Percentiles rank a stretch among this genome's conserved stretches.
These are phyloP conservation scores for Silene coronaria DNA, from an alignment of 179 eudicot species.

Conservation along the genomic window DNA sequence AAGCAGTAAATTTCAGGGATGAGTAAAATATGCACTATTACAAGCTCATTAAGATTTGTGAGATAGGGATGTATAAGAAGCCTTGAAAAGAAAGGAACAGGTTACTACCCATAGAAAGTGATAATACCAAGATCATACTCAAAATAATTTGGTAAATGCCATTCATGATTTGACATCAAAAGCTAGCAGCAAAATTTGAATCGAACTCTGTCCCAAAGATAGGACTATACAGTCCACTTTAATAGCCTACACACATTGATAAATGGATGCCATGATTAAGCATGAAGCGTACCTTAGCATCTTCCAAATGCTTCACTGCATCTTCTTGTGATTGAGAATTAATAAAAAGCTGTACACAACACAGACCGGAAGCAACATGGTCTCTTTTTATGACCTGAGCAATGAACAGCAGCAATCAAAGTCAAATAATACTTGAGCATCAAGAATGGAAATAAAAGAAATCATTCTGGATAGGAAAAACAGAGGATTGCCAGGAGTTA, in stretches of 20 bases:
- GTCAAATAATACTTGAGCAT: slow-evolving; percentile 1
- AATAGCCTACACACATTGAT: background rate
- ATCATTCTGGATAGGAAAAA: background rate
- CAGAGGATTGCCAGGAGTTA: background rate
- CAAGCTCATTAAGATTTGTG: slow-evolving; percentile 2
- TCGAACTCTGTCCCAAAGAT: background rate
- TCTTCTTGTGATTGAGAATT: slow-evolving; percentile 83
- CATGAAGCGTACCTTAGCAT: slow-evolving; percentile 58
- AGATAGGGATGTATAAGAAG: background rate
- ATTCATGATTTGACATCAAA: background rate
- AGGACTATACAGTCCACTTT: background rate
- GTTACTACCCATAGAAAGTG: background rate
- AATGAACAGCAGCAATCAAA: slow-evolving; percentile 18
- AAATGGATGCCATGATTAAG: background rate
- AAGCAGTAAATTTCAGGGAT: background rate
- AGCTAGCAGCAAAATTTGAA: slow-evolving; percentile 2
- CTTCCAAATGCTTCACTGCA: slow-evolving; percentile 81
- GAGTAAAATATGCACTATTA: background rate
- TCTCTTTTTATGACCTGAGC: slow-evolving; percentile 84
- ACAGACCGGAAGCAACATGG: slow-evolving; percentile 98
- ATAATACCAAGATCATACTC: background rate
- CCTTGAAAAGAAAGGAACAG: background rate
- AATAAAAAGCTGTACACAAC: slow-evolving; percentile 91
- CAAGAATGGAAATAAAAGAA: background rate
- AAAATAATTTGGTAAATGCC: background rate